Percentiles rank a stretch among this genome's conserved stretches.
Conservation (phyloP, 345 rosid genomes). For the Aquilaria sinensis region DNA sequence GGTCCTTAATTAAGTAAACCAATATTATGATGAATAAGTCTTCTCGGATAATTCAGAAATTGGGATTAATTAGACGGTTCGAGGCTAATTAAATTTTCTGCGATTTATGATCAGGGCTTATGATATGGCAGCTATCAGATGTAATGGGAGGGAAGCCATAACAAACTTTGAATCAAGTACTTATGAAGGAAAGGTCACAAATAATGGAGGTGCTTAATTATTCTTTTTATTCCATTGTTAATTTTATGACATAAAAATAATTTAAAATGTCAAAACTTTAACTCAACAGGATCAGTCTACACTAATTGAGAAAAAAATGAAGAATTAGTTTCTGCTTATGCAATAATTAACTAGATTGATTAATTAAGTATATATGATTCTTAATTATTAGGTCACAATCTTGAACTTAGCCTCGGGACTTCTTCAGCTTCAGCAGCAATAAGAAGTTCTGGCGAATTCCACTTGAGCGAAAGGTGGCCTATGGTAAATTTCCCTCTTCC, state of each 20-base stretch:
- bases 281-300: too few species aligned
- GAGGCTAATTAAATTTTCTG: background rate
- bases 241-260: background rate
- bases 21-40: background rate
- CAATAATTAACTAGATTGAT: background rate
- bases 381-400: conserved; percentile 27
- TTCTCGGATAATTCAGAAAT: background rate
- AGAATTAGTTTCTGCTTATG: too few species aligned
- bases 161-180: conserved; percentile 44
- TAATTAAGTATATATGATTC: conserved; percentile 11
- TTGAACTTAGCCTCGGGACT: conserved; percentile 60
- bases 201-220: conserved; percentile 26
- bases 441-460: too few species aligned
- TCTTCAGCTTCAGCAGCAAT: conserved; percentile 18
- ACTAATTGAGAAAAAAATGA: too few species aligned
- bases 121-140: conserved; percentile 45
- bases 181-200: conserved; percentile 23
- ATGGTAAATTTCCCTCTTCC: background rate
- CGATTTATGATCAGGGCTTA: conserved; percentile 43
- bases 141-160: conserved; percentile 52
- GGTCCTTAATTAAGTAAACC: conserved; percentile 22
- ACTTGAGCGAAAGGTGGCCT: conserved; percentile 11
- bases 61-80: background rate
- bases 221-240: background rate
- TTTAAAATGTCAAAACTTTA: too few species aligned